Conservation (phyloP, 495 filamentous ascomycete genomes). For the Pyrenula aspistea region DNA sequence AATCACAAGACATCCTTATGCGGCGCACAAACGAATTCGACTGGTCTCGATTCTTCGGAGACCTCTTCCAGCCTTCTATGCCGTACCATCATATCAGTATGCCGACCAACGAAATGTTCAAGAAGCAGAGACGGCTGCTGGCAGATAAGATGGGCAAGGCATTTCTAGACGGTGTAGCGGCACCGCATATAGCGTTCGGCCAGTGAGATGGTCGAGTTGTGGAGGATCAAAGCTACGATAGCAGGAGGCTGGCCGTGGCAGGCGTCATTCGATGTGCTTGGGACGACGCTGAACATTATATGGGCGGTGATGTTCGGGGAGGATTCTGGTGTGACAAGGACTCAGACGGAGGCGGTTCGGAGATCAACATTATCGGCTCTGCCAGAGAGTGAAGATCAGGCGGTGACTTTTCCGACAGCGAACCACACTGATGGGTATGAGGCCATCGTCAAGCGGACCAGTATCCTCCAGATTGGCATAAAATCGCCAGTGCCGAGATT, state of each 20-base stretch:
- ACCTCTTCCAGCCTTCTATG: slow-evolving; percentile 14
- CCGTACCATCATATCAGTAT: slow-evolving; percentile 19
- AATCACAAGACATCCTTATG: not conserved
- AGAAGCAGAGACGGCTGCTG: slow-evolving; percentile 19
- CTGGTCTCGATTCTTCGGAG: slow-evolving; percentile 4
- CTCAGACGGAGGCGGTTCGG: not conserved
- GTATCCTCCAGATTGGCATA: slow-evolving; percentile 6
- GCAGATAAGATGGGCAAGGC: slow-evolving; percentile 25
- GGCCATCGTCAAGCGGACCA: slow-evolving; percentile 1
- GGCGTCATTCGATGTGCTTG: slow-evolving; percentile 20
- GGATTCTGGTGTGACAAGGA: not conserved
- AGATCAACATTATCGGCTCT: slow-evolving; percentile 1
- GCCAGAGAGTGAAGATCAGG: slow-evolving; percentile 6
- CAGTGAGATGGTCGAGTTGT: slow-evolving; percentile 18
- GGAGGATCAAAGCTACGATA: slow-evolving; percentile 17
- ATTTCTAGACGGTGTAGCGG: slow-evolving; percentile 23
- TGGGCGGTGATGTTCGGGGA: slow-evolving; percentile 18
- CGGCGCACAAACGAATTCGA: not conserved
- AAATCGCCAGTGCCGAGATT: slow-evolving; percentile 7
- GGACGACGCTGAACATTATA: slow-evolving; percentile 22
- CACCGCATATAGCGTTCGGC: slow-evolving; percentile 16
- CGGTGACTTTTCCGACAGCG: slow-evolving; percentile 4
- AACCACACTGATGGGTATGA: not conserved
- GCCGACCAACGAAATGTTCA: slow-evolving; percentile 15
- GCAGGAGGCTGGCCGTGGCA: slow-evolving; percentile 21